Conservation (phyloP, 1,284 basidiomycete species). For the Volvariella volvacea region DNA sequence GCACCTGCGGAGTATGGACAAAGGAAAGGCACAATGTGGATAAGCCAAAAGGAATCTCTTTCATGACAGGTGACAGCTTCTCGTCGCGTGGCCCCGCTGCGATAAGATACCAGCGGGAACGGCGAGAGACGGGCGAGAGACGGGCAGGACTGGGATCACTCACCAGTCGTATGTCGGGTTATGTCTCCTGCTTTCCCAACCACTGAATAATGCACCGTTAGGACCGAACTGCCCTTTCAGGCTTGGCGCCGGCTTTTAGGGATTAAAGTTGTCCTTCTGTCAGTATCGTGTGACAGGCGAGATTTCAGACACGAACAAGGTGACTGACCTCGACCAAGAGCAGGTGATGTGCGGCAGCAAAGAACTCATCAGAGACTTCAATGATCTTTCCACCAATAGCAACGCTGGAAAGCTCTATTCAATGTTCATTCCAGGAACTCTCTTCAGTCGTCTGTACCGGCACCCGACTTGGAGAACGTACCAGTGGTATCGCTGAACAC, state of each 20-base stretch:
- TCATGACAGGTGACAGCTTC: too few relatives aligned
- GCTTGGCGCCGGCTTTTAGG: slow-evolving; percentile 65
- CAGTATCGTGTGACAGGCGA: not conserved
- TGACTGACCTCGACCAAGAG: slow-evolving; percentile 70
- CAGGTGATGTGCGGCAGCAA: slow-evolving; percentile 82
- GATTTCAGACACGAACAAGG: not conserved
- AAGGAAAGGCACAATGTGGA: not conserved
- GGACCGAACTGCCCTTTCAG: slow-evolving; percentile 94
- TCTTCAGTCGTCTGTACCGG: not conserved
- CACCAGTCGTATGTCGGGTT: slow-evolving; percentile 89
- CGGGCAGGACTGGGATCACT: not conserved
- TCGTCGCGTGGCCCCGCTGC: too few relatives aligned
- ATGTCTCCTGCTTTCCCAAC: slow-evolving; percentile 92
- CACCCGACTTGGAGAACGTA: slow-evolving; percentile 17
- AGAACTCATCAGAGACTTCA: slow-evolving; percentile 92
- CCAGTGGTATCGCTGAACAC: slow-evolving; percentile 57
- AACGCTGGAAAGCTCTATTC: slow-evolving; percentile 84
- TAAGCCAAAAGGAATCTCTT: not conserved
- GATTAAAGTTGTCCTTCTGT: not conserved
- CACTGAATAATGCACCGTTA: slow-evolving; percentile 90
- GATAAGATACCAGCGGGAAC: too few relatives aligned
- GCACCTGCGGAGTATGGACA: slow-evolving; percentile 47
- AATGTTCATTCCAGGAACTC: not conserved
- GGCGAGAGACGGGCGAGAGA: not conserved
- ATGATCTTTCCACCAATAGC: slow-evolving; percentile 77